Evolutionary conservation across 164 flowering plant genomes (phyloP), one percentile per base, ranked within the genome.

Genomic region (Magnolia kwangsiensis): DNA sequence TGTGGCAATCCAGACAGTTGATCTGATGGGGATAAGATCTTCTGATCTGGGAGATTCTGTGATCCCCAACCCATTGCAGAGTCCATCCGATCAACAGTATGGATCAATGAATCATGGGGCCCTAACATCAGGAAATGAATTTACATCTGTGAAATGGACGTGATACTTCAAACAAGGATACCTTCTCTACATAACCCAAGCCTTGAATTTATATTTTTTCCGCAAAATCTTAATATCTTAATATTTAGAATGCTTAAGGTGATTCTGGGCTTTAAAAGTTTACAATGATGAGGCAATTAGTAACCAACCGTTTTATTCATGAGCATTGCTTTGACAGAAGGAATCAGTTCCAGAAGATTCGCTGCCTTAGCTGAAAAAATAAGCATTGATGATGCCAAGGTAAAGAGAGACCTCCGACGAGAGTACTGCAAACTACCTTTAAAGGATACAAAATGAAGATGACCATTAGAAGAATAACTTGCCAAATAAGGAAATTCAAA

Each of bases 321-420:
- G 79, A 94, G 84, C 21, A 87, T 79, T 82, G 83, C 89, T 81
- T 89, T 90, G 61, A 91, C 82, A 71, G 71, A 21, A 74, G 89
- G 88, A 82, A 90, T 84, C 55, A 94, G 84, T 73, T 84, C 84
- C 3, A 78, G 84, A 72, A 92, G 79, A 80, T 85, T 84, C 79
- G 86, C 83, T 49, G 88, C 96, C 86, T 85, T 87, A 51, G 96
- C 91, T 63, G 90, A 84, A 79, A 89, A 86, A 64, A 92, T 85
- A 71, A 94, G 93, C 97, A 94, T 92, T 74, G 78, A 86, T 9
- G 91, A 87, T 69, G 92, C 97, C 87, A 94, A 75, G 51, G 93
- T 90, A 78, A 91, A 94, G 74, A 94, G 91, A 76, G 97, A 92
- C 76, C 96, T 88, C 80, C 93, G 86, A 50, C 85, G 88, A 74